These are phyloP conservation scores for Fragaria vesca DNA, from an alignment of 306 rosid species.

Conservation along the genomic window DNA sequence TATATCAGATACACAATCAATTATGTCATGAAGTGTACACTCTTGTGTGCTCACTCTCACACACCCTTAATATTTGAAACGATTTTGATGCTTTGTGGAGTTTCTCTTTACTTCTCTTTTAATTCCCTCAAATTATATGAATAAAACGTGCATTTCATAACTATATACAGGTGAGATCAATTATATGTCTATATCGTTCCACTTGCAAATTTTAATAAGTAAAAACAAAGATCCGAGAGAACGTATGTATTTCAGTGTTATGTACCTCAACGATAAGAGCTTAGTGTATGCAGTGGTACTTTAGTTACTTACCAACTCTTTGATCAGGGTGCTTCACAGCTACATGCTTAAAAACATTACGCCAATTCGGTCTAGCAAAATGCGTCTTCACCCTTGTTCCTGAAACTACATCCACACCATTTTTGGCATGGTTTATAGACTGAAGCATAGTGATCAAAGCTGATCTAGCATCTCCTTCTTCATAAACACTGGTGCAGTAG, in stretches of 20 bases:
- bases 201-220: neutral
- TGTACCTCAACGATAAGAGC: neutral
- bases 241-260: neutral
- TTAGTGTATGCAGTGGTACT: conserved; percentile 21
- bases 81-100: neutral
- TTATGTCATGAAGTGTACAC: neutral
- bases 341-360: conserved; percentile 60
- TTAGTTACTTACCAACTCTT: conserved; percentile 74
- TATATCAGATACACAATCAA: neutral
- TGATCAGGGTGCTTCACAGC: conserved; percentile 58
- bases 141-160: too few species aligned
- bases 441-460: conserved; percentile 91
- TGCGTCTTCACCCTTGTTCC: conserved; percentile 81
- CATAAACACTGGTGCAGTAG: conserved; percentile 83
- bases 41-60: neutral
- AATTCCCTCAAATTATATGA: too few species aligned
- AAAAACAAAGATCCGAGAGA: neutral
- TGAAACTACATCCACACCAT: conserved; percentile 73
- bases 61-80: too few species aligned
- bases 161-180: neutral
- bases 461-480: conserved; percentile 89
- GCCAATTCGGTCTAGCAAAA: conserved; percentile 88
- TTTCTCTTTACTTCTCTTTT: neutral
- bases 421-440: conserved; percentile 73
- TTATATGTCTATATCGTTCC: neutral